Evolutionary conservation across 352 stramenopile species (phyloP), one percentile per base, ranked within the genome.

Genomic region (Thraustotheca clavata): DNA sequence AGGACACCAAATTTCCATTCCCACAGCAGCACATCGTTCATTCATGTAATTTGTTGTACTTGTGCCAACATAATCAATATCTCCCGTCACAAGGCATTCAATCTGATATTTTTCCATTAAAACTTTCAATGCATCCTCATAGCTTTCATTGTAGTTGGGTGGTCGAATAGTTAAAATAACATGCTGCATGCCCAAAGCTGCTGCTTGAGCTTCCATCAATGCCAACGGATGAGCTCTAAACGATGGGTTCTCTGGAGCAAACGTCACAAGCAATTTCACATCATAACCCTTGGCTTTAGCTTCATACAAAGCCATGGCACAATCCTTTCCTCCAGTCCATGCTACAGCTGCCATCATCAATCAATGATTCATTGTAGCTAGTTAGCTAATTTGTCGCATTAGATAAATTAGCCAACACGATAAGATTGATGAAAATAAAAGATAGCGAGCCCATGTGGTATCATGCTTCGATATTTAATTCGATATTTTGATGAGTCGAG

Each of bases 251-350:
- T 67, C 67, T 3, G 67, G 67, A 26, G 60, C 34, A 27, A 71
- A 71, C 18, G 49, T 69, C 7, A 79, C 49, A 7, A 79, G 60
- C 22, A 67, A 69, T 24, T 46, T 36, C 1, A 76, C 66, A 34
- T 76, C 61, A 24, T 73, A 43, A 1, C 62, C 39, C 7, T 52
- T 43, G 41, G 73, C 59, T 22, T 57, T 52, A 12, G 67, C 59
- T 22, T 61, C 49, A 20, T 74, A 67, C 39, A 80, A 67, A 2
- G 74, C 69, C 26, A 80, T 67, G 39, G 76, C 74, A 43, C 71
- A 80, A 59, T 80, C 74, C 63, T 80, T 80, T n/a, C 74, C 74
- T 6, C 74, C 74, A 20, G 71, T 80, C 69, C 69, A 80, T 26
- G 70, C 74, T 18, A 80, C 70, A 3, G 71, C 71, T 29, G 69